A percentile compares a stretch with the other conserved stretches of the same genome.
Evolutionary conservation across 306 rosid genomes (phyloP).

Genomic region (Gillenia trifoliata): DNA sequence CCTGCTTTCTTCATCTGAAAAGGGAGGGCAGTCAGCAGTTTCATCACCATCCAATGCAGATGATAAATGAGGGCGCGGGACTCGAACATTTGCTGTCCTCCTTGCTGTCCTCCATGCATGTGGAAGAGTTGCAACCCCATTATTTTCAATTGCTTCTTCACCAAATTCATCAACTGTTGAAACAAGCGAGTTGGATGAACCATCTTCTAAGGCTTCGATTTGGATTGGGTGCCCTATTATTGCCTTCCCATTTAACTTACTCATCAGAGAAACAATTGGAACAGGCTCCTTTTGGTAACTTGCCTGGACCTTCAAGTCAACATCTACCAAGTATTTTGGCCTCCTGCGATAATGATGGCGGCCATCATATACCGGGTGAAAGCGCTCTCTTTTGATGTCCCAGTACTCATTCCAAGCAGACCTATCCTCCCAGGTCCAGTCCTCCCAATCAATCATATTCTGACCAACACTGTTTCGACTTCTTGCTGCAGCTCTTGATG

Average conservation of each 20-base stretch:
- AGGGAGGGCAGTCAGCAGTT: conserved; percentile 36
- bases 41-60: conserved; percentile 55
- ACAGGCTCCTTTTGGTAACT: conserved; percentile 79
- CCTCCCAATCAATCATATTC: conserved; percentile 60
- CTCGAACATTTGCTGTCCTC: conserved; percentile 87
- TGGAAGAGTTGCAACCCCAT: conserved; percentile 63
- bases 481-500: conserved; percentile 40
- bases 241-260: conserved; percentile 84
- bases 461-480: conserved; percentile 34
- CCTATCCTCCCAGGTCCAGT: conserved; percentile 62
- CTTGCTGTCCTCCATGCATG: conserved; percentile 98
- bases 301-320: conserved; percentile 86
- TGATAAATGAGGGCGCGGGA: conserved; percentile 73
- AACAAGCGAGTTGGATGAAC: conserved; percentile 59
- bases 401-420: conserved; percentile 54
- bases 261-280: conserved; percentile 86
- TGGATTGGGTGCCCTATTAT: conserved; percentile 91
- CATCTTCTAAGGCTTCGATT: conserved; percentile 73
- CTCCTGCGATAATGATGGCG: conserved; percentile 45
- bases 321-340: conserved; percentile 63
- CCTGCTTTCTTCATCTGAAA: conserved; percentile 53
- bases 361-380: conserved; percentile 37
- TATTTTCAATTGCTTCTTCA: conserved; percentile 50
- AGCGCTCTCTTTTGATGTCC: conserved; percentile 47
- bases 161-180: conserved; percentile 50